These are phyloP conservation scores for Heliamphora pulchella DNA, from an alignment of 179 eudicot genomes.

Conservation along the genomic window DNA sequence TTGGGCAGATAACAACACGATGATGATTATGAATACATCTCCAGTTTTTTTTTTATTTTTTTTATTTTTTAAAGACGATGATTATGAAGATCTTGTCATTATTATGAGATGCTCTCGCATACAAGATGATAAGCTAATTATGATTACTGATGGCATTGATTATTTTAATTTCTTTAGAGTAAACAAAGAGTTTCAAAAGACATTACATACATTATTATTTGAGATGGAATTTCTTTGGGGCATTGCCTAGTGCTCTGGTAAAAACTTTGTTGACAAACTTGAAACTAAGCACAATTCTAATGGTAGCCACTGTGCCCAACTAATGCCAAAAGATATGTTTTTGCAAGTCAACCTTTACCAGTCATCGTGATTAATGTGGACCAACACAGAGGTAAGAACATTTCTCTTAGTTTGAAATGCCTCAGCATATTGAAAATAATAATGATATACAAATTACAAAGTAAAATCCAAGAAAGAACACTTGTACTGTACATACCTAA, in stretches of 20 bases:
- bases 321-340: neutral
- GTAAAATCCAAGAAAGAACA: neutral
- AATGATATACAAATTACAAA: neutral
- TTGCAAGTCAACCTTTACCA: neutral
- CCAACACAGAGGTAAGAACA: neutral
- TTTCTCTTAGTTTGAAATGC: neutral
- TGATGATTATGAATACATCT: no score
- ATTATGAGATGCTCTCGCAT: no score
- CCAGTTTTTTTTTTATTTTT: no score
- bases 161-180: neutral
- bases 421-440: conserved; percentile 2
- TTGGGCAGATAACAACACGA: no score
- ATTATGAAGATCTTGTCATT: no score
- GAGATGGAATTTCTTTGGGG: neutral
- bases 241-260: neutral
- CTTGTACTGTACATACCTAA: conserved; percentile 35
- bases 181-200: neutral
- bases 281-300: neutral
- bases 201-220: neutral
- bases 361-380: neutral
- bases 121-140: neutral
- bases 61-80: neutral
- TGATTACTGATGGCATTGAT: neutral
- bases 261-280: neutral
- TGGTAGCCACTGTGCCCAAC: neutral